Conservation (phyloP, 176 grass and related monocot species). For the barley (Hordeum vulgare) region MorexV3_pseudomolecules_assembly NC_058524.1:30386372-30386871, state of each 20-base stretch:
- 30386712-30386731: constrained; percentile 35
- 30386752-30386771: constrained; percentile 14
- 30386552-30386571: background rate
- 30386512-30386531: constrained; percentile 39
- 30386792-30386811: background rate
- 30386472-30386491: constrained; percentile 5
- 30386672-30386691: constrained; percentile 22
- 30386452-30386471: constrained; percentile 28
- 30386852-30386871: background rate
- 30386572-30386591: background rate
- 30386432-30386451: constrained; percentile 9
- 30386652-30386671: constrained; percentile 27
- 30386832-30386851: background rate
- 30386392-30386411: constrained; percentile 7
- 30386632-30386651: constrained; percentile 27
- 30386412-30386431: constrained; percentile 24
- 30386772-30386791: background rate
- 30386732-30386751: constrained; percentile 7
- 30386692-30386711: constrained; percentile 29
- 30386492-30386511: constrained; percentile 39
- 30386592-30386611: background rate
- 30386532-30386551: background rate
- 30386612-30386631: constrained; percentile 40
- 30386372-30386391: constrained; percentile 28
- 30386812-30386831: background rate